A percentile compares a stretch with the other conserved stretches of the same genome.
These are phyloP conservation scores for Rubia balearica DNA, from an alignment of 305 asterid species.

Conservation along the genomic window DNA sequence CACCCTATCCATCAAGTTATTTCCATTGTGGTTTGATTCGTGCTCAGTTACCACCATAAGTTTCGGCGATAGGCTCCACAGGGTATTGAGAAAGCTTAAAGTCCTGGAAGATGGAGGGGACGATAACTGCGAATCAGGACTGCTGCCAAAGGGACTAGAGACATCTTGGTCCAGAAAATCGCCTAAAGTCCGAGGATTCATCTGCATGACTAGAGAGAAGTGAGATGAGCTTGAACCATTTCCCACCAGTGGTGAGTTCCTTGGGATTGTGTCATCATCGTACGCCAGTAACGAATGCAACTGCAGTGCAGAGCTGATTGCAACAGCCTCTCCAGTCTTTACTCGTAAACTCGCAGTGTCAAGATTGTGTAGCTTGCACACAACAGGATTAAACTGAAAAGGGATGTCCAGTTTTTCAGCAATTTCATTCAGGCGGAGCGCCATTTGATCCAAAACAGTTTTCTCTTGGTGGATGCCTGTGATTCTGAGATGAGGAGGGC, in stretches of 20 bases:
- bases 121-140: slow-evolving; percentile 39
- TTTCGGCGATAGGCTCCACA: slow-evolving; percentile 57
- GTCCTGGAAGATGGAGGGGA: slow-evolving; percentile 34
- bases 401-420: slow-evolving; percentile 59
- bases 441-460: slow-evolving; percentile 47
- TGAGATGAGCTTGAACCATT: slow-evolving; percentile 18
- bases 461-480: slow-evolving; percentile 47
- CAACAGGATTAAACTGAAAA: slow-evolving; percentile 49
- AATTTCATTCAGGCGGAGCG: slow-evolving; percentile 35
- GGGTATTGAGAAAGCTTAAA: slow-evolving; percentile 31
- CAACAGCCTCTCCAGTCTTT: slow-evolving; percentile 61
- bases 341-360: slow-evolving; percentile 38
- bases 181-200: slow-evolving; percentile 27
- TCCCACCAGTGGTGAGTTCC: slow-evolving; percentile 15
- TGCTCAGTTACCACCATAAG: slow-evolving; percentile 62
- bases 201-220: slow-evolving; percentile 12
- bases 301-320: slow-evolving; percentile 44
- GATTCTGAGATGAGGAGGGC: slow-evolving; percentile 59
- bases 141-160: slow-evolving; percentile 17
- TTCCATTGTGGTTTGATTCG: slow-evolving; percentile 56
- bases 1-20: slow-evolving; percentile 47
- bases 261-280: slow-evolving; percentile 26
- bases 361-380: slow-evolving; percentile 42
- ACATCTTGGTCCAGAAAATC: slow-evolving; percentile 35
- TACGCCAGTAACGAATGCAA: slow-evolving; percentile 44